Evolutionary conservation across 176 grass and related monocot species (phyloP).

Genomic region (Hordeum marinum): DNA sequence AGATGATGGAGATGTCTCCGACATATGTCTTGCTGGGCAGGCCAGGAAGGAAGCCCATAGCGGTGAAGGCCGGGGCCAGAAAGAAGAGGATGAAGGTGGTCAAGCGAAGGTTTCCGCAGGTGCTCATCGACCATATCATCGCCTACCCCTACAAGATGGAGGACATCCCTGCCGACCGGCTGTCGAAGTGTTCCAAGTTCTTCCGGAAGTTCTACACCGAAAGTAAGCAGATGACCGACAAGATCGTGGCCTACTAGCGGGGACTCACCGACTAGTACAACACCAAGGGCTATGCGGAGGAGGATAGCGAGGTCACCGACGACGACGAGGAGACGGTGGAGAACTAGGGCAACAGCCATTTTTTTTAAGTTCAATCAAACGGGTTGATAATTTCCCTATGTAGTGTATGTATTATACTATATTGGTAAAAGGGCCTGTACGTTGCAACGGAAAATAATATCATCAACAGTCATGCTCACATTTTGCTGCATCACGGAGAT

Average conservation of each 20-base stretch:
- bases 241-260: not conserved
- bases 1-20: no score
- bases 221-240: not conserved
- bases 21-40: no score
- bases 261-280: not conserved
- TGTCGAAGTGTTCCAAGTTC: not conserved
- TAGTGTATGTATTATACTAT: not conserved
- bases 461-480: no score
- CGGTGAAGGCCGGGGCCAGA: no score
- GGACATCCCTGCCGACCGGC: not conserved
- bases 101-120: not conserved
- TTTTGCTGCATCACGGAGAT: no score
- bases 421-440: no score
- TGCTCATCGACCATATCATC: not conserved
- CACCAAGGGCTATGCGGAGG: not conserved
- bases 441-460: no score
- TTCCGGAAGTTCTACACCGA: not conserved
- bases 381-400: not conserved
- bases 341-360: not conserved
- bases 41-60: no score
- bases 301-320: not conserved
- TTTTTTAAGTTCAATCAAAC: not conserved
- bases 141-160: not conserved
- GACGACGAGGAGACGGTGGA: not conserved
- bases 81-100: not conserved